phyloP scores from a whole-genome alignment of 306 rosid genomes.

The Hylodesmum podocarpum region DNA sequence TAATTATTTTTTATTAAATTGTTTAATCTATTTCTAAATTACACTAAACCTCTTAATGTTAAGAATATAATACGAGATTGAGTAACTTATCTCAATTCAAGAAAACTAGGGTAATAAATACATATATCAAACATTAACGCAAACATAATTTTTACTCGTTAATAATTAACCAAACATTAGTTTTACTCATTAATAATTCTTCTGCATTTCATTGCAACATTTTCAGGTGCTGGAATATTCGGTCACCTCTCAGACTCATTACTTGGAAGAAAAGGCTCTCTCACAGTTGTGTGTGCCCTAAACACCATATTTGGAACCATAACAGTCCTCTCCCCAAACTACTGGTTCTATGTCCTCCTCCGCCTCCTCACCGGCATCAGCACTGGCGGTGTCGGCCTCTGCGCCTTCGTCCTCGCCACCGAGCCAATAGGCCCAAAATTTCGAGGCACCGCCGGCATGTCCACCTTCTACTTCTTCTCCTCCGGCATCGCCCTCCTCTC shows the following conservation, averaged over 20 bases:
- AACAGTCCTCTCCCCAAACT: conserved; percentile 63
- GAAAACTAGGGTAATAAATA: too few relatives aligned
- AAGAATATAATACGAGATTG: too few relatives aligned
- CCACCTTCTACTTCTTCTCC: conserved; percentile 88
- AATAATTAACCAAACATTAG: too few relatives aligned
- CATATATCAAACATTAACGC: too few relatives aligned
- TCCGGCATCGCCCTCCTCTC: conserved; percentile 63
- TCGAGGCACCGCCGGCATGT: conserved; percentile 74
- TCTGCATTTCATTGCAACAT: background rate
- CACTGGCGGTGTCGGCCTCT: conserved; percentile 83
- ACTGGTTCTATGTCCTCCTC: conserved; percentile 47
- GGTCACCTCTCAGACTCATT: conserved; percentile 77
- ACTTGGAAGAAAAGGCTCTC: conserved; percentile 78
- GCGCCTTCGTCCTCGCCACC: conserved; percentile 82
- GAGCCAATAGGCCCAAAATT: conserved; percentile 68
- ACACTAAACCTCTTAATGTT: too few relatives aligned
- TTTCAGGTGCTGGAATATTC: conserved; percentile 79
- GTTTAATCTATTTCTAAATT: too few relatives aligned
- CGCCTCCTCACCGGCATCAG: conserved; percentile 78
- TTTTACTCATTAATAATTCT: too few relatives aligned
- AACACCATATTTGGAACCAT: conserved; percentile 64
- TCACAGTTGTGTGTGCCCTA: conserved; percentile 54
- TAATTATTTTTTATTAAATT: too few relatives aligned
- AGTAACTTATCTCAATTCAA: too few relatives aligned
- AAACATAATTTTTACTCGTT: too few relatives aligned